Base-by-base conservation (phyloP, 1,284 basidiomycete genomes). In the Trichosporon sp. region DNA sequence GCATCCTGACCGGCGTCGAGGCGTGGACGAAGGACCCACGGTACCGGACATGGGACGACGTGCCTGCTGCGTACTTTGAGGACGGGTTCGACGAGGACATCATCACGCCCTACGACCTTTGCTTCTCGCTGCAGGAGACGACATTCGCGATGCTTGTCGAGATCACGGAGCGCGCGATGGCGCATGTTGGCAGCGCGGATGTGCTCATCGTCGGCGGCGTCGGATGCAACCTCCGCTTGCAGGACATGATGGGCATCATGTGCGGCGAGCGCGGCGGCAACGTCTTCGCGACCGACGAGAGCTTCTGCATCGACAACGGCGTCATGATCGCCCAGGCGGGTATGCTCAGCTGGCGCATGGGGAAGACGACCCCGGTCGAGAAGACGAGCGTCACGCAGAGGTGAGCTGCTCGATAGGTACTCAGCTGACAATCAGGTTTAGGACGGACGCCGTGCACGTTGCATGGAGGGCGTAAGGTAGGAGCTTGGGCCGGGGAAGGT, bases 241-340 rank as follows among this genome's bases (percentile, higher is more conserved):
- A 99, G 84, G 88, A 96, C 73, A 99, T 99, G 97, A 99, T 99
- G 97, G 91, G 90, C 15, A 89, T 93, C 72, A 99, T 99, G 97
- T 93, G 93, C 1, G 80, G 86, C 70, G 97, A 99, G 81, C 88
- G 97, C 25, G 89, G 88, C 38, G 97, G 96, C 0, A 88, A 87
- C 64, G 91, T 99, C 8, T 99, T 98, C 82, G 94, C 95, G 0
- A 99, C 93, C 0, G 97, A 99, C 82, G 95, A 98, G 83, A 68
- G 65, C 67, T 98, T 97, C 83, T 98, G 96, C 83, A 98, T 99
- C 72, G 97, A 99, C 83, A 99, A 99, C 78, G 97, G 97, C 2
- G 96, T 99, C 78, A 99, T 99, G 97, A 99, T 99, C 68, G 97
- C 97, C 0, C 97, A 99, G 81, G 97, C 97, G 1, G 96, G 96